These are phyloP conservation scores for Collybia nuda DNA, from an alignment of 768 basidiomycete genomes.

Conservation along the genomic window DNA sequence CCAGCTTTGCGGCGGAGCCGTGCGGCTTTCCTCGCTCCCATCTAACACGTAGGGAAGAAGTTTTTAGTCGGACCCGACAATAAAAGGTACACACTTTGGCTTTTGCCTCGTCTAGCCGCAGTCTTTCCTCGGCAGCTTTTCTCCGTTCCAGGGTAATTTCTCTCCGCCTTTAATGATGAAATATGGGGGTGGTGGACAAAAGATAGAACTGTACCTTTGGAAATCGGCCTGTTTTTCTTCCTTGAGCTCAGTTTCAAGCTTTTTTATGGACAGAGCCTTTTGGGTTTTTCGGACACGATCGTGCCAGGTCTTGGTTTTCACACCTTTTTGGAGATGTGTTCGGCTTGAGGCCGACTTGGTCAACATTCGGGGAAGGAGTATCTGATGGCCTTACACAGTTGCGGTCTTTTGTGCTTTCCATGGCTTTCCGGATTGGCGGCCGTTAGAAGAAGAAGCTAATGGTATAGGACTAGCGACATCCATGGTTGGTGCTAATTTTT, in stretches of 20 bases:
- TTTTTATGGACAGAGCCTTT: slow-evolving; percentile 68
- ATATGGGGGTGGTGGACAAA: slow-evolving; percentile 3
- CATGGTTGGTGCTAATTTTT: slow-evolving; percentile 9
- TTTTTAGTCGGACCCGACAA: background rate
- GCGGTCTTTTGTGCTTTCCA: slow-evolving; percentile 59
- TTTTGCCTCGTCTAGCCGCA: slow-evolving; percentile 64
- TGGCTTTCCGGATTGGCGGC: slow-evolving; percentile 67
- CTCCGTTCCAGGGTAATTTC: slow-evolving; percentile 72
- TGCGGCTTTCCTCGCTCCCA: slow-evolving; percentile 79
- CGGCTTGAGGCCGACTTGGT: slow-evolving; percentile 44
- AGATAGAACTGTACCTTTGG: slow-evolving; percentile 43
- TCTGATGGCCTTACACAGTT: slow-evolving; percentile 40
- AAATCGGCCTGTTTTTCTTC: slow-evolving; percentile 75
- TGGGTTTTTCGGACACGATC: slow-evolving; percentile 69
- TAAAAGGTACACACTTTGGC: slow-evolving; percentile 45
- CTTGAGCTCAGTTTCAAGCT: slow-evolving; percentile 69
- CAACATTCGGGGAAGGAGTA: slow-evolving; percentile 7
- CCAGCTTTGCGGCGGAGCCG: slow-evolving; percentile 72
- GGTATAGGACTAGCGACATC: slow-evolving; percentile 20
- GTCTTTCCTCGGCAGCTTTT: slow-evolving; percentile 71
- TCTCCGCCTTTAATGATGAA: slow-evolving; percentile 48
- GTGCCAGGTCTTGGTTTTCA: slow-evolving; percentile 68
- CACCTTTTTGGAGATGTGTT: slow-evolving; percentile 61
- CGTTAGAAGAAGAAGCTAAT: slow-evolving; percentile 59
- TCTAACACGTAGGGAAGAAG: slow-evolving; percentile 38